Conservation (phyloP, 2,329 filamentous ascomycete genomes). For the Berkeleyomyces basicola region DNA sequence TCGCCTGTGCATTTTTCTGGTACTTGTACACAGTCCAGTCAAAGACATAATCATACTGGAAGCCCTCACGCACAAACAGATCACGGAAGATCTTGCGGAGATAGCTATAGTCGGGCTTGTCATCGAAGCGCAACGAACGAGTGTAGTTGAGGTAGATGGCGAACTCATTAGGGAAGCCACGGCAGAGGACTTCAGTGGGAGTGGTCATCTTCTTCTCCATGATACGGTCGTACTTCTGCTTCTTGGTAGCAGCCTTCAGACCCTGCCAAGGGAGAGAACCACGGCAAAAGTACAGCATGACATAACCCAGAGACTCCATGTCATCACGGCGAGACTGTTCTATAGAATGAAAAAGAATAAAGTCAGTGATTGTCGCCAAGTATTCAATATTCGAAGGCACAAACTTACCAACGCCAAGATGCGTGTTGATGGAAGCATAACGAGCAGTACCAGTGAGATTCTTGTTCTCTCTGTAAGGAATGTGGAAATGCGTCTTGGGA, state of each 20-base stretch:
- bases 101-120: constrained; percentile 99
- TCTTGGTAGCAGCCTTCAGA: constrained; percentile 95
- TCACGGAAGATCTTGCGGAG: constrained; percentile 99
- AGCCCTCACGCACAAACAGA: constrained; percentile 94
- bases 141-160: constrained; percentile 99
- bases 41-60: constrained; percentile 99
- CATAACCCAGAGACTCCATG: constrained; percentile 97
- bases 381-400: too few species aligned
- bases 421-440: constrained; percentile 98
- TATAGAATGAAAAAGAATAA: neutral
- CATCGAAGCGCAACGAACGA: constrained; percentile 92
- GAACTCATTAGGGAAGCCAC: constrained; percentile 98
- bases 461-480: constrained; percentile 99
- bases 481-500: constrained; percentile 99
- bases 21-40: constrained; percentile 99
- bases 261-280: constrained; percentile 98
- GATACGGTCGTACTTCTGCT: constrained; percentile 99
- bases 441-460: constrained; percentile 97
- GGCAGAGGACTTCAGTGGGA: constrained; percentile 93
- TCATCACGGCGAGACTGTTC: constrained; percentile 98
- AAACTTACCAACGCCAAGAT: constrained; percentile 70
- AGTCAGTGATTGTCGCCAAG: constrained; percentile 18
- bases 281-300: constrained; percentile 99
- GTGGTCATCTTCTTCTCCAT: constrained; percentile 99
- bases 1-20: constrained; percentile 96